Evolutionary conservation across 139 green algal species (phyloP).

Genomic region (Tetraselmis striata): DNA sequence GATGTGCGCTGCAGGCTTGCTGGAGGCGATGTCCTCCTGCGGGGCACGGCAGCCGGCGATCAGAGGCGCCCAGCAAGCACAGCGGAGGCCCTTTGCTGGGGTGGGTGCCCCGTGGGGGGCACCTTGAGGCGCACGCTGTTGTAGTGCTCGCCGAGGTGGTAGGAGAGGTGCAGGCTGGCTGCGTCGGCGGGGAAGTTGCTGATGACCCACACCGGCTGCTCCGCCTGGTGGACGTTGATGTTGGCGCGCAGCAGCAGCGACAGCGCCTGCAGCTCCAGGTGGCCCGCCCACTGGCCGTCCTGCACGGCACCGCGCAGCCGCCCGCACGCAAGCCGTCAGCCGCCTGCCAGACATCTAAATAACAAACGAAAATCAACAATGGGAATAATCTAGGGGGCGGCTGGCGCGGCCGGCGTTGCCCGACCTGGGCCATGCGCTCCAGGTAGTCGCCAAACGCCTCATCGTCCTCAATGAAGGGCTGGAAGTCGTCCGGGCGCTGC

Average conservation of each 20-base stretch:
- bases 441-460: constrained; percentile 56
- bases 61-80: too few relatives aligned
- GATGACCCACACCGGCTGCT: constrained; percentile 49
- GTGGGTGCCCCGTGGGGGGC: too few relatives aligned
- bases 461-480: constrained; percentile 65
- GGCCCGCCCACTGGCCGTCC: constrained; percentile 51
- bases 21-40: not conserved
- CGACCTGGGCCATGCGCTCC: constrained; percentile 47
- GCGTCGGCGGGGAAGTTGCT: constrained; percentile 34
- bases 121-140: constrained; percentile 44
- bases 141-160: constrained; percentile 64
- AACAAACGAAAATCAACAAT: too few relatives aligned
- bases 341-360: too few relatives aligned
- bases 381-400: not conserved
- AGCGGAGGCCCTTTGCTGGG: too few relatives aligned
- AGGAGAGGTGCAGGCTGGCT: constrained; percentile 39
- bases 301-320: constrained; percentile 3
- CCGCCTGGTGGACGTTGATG: constrained; percentile 53
- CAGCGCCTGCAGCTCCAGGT: constrained; percentile 66
- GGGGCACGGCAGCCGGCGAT: too few relatives aligned
- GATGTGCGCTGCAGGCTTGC: not conserved
- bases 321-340: too few relatives aligned
- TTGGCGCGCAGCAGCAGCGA: constrained; percentile 28
- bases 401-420: not conserved
- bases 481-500: constrained; percentile 35